Evolutionary conservation across 768 basidiomycete genomes (phyloP).

Genomic region (Termitomyces sp.): DNA sequence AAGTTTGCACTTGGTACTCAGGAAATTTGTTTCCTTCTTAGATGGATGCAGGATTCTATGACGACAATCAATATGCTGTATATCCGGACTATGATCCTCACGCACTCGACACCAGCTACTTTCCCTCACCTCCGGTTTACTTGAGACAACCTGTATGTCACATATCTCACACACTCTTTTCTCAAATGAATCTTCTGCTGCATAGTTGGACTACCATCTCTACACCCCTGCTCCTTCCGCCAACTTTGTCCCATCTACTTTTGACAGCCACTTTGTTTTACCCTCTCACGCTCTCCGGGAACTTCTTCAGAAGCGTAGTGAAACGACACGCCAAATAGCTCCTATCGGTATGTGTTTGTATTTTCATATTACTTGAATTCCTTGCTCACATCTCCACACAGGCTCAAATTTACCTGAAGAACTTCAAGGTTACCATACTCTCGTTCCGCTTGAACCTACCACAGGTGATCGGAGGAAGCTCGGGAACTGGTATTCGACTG

Average conservation of each 20-base stretch:
- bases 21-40: slow-evolving; percentile 4
- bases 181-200: slow-evolving; percentile 5
- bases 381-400: slow-evolving; percentile 24
- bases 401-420: slow-evolving; percentile 76
- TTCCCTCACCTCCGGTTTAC: slow-evolving; percentile 41
- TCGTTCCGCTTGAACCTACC: slow-evolving; percentile 71
- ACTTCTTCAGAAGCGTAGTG: slow-evolving; percentile 52
- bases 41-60: slow-evolving; percentile 27
- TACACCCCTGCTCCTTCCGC: slow-evolving; percentile 73
- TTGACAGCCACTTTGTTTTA: slow-evolving; percentile 67
- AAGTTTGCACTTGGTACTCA: background rate
- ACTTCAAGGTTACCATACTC: slow-evolving; percentile 85
- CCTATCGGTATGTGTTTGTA: slow-evolving; percentile 27
- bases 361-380: slow-evolving; percentile 16
- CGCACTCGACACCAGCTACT: slow-evolving; percentile 36
- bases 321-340: slow-evolving; percentile 53
- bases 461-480: slow-evolving; percentile 65
- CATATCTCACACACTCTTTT: slow-evolving; percentile 1
- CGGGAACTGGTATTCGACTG: slow-evolving; percentile 79
- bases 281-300: slow-evolving; percentile 41
- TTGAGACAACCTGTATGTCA: slow-evolving; percentile 67
- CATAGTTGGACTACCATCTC: slow-evolving; percentile 87
- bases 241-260: slow-evolving; percentile 41
- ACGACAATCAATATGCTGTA: slow-evolving; percentile 24
- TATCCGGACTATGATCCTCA: slow-evolving; percentile 37